Evolutionary conservation across 106 monocot species (phyloP), one percentile per base, ranked within the genome.

Genomic region (Triglochin maritima): DNA sequence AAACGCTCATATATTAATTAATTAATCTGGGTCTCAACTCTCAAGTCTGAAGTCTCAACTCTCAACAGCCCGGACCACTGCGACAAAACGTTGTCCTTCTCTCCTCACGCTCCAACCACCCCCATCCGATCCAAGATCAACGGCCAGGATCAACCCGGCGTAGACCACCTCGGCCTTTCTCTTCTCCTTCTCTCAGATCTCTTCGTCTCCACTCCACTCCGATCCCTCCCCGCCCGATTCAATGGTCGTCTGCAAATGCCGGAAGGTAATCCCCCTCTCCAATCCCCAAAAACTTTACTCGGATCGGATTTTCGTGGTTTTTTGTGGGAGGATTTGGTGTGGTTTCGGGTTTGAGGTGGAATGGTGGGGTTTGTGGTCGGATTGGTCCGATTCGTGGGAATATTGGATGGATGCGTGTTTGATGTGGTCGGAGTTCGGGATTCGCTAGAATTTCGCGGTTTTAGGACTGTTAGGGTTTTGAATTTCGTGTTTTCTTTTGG

Each of bases 191-290:
- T 15, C n/a, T 58, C 58, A 58, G 15, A 53, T 67, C 66, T 53
- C 43, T 50, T 44, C 17, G 5, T n/a, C 65, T 50, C 17, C 50
- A 4, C 17, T 51, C 52, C 42, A 14, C 9, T 52, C 50, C 48
- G 64, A 48, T 46, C 49, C 12, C 52, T 54, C 67, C 17, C 53
- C 41, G 6, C 29, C 47, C 9, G 57, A 58, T 58, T 45, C 71
- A 49, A 92, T 92, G 92, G 92, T 92, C 44, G 92, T 92, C 62
- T 92, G 92, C 83, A 92, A 92, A 85, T 92, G 92, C 72, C 92
- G 92, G 72, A 92, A 92, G 92, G 92, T 92, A 81, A 46, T 57
- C 13, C 8, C 44, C 4, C 46, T 7, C 45, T 14, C 49, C 55
- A 0, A 8, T 55, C 3, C 8, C 55, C 29, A 29, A 29, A 29